Evolutionary conservation across 805 yeast genomes (phyloP), one percentile per base, ranked within the genome.

Genomic region (Saccharomycopsis vini): DNA sequence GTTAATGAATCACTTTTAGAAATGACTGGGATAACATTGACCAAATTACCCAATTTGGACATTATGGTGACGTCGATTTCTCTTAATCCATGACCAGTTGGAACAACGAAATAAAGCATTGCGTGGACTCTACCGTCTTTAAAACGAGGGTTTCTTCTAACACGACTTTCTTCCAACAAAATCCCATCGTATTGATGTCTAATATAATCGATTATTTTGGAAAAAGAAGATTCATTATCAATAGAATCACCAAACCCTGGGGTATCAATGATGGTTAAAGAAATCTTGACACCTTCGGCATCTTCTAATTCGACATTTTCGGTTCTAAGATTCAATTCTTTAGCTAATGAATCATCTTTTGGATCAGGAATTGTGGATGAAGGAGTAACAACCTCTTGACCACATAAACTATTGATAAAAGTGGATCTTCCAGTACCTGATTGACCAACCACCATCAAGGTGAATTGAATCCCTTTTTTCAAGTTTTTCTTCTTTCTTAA

Each of bases 401-500:
- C 95, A 65, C 96, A 88, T 43, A 88, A 69, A 30, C 95, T 82
- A 66, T 89, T 88, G 60, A 89, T 85, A 56, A 88, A 81, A 4
- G 95, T 88, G n/a, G 95, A 82, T 60, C 95, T 75, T 15, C 96
- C 96, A 37, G 79, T 67, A 2, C 97, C 97, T 38, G 81, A 76
- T 58, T 84, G 82, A 35, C 96, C 97, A 44, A 86, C 80, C 31
- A 85, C 79, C 90, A 88, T 80, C 47, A 84, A 60, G 19, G 94
- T 81, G 68, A 88, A 86, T 57, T 84, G 85, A 66, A 85, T 77
- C 28, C 88, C 83, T 63, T 85, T 82, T 63, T 85, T 86, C 62
- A 84, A 67, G 40, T 79, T 81, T 67, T 85, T 85, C 60, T 84
- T 77, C 66, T 84, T 84, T 60, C 86, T 73, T 48, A 77, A 52